Conservation (phyloP, 1,284 basidiomycete genomes). For the Puccinia novopanici region DNA sequence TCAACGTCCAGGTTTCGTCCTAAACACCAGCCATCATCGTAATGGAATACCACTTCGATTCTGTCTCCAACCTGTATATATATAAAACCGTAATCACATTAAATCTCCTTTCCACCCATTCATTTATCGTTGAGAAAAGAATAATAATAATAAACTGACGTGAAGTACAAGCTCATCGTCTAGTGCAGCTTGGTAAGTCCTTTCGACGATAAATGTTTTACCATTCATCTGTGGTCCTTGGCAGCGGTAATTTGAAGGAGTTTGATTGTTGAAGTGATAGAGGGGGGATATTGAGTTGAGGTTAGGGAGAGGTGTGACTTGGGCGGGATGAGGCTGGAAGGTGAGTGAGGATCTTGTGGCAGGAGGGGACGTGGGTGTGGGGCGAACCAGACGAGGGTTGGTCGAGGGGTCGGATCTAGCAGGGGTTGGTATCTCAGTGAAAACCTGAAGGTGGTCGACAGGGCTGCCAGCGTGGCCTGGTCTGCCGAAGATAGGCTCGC, state of each 20-base stretch:
- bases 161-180: conserved; percentile 42
- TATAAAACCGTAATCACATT: background rate
- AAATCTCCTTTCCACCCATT: background rate
- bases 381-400: background rate
- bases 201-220: conserved; percentile 30
- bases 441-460: conserved; percentile 20
- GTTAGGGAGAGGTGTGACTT: background rate
- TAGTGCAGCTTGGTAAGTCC: conserved; percentile 42
- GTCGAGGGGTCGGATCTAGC: background rate
- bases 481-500: conserved; percentile 28
- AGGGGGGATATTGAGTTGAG: conserved; percentile 3
- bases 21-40: conserved; percentile 50
- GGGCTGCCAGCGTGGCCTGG: conserved; percentile 8
- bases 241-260: conserved; percentile 19
- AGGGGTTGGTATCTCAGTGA: conserved; percentile 17
- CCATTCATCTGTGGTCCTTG: conserved; percentile 24
- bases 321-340: background rate
- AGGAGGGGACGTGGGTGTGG: background rate
- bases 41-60: conserved; percentile 25
- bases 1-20: conserved; percentile 34
- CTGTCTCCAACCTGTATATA: conserved; percentile 31
- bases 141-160: background rate
- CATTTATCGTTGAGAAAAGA: background rate
- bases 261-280: background rate
- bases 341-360: background rate